Conservation (phyloP, 148 eudicot genomes). For the Diospyros kaki region DNA sequence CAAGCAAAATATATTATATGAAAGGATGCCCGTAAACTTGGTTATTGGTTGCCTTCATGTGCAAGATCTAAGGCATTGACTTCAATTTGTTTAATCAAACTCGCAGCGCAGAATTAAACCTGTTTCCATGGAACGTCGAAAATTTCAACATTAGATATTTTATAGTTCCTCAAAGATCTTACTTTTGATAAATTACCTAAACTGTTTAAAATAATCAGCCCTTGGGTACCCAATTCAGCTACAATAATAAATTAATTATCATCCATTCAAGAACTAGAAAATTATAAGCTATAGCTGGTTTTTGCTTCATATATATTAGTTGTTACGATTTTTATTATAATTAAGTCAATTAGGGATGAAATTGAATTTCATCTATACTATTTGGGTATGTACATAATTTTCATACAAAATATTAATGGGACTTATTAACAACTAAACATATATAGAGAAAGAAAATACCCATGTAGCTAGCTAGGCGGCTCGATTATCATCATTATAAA, state of each 20-base stretch:
- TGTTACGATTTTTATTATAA: no score
- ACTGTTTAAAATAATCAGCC: background rate
- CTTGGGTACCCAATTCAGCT: background rate
- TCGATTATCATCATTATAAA: no score
- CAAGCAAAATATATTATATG: background rate
- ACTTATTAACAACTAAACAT: no score
- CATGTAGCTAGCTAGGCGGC: no score
- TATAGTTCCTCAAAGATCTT: background rate
- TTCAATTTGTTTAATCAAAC: background rate
- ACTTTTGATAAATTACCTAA: background rate
- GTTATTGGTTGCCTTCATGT: background rate
- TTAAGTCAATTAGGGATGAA: no score
- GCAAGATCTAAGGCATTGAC: conserved; percentile 1
- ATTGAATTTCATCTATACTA: no score
- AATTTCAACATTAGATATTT: background rate
- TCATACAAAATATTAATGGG: no score
- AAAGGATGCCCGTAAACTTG: background rate
- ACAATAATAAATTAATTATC: no score
- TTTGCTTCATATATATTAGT: no score
- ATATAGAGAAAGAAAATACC: no score
- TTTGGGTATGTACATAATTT: no score
- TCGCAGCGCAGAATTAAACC: background rate
- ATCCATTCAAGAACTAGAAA: background rate
- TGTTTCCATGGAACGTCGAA: background rate
- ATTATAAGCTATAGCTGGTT: background rate